Base-by-base conservation (phyloP, 257 asterid genomes). In the Capsicum rhomboideum region DNA sequence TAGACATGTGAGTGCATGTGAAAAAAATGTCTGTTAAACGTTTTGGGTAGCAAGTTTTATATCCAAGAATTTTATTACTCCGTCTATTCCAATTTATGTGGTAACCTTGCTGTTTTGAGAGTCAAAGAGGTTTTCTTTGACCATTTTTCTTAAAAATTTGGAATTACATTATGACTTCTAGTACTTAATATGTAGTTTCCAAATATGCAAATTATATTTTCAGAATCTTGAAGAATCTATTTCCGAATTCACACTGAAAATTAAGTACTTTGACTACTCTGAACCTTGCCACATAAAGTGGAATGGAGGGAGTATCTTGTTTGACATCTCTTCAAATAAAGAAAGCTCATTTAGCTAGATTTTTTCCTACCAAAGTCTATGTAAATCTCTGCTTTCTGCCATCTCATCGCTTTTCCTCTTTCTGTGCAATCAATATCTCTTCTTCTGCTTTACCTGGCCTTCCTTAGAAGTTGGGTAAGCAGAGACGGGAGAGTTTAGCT, bases 1-100 rank as follows among this genome's bases (percentile, higher is more conserved):
- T 93, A 89, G 99, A 96, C 42, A 90, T 96, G 99, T 96, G 90
- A 91, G 98, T 90, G 44, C 80, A 44, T 75, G 59, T 75, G n/a
- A 31, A 75, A 49, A 42, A 23, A 23, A 13, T 46, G 42, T 46
- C 59, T 75, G 80, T 75, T 74, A 23, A 49, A 75, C 4, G 80
- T 49, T 49, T 74, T 1, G 3, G 21, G 21, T 74, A 74, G 21
- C 56, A 49, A 46, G 56, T 74, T 23, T 16, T 74, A 74, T 74
- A 46, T 46, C 59, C 59, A 46, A 46, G 9, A 26, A 46, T 1
- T 17, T 6, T 49, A 75, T 75, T 0, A 67, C 16, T 8, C 77
- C 49, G 0, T 31, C 50, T 67, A 67, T 67, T 17, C 50, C 50
- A 34, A 67, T 67, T 31, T 67, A 67, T 67, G 23, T 34, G 50